phyloP scores from a whole-genome alignment of 768 basidiomycete genomes.

The Suillus ampliporus region DNA sequence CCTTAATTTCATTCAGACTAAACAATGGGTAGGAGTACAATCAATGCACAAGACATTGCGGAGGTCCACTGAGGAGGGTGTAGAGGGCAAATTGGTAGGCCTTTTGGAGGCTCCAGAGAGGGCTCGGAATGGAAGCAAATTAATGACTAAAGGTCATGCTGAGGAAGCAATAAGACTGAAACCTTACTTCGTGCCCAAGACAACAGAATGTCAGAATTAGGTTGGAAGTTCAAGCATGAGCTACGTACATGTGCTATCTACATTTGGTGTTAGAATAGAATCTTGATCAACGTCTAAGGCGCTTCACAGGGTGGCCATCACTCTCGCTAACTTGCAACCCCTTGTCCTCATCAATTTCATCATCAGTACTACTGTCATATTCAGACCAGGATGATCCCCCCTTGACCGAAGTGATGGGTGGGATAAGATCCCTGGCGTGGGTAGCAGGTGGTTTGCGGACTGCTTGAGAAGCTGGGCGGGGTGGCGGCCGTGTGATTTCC shows the following conservation, averaged over 20 bases:
- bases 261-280: neutral
- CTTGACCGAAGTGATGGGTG: neutral
- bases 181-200: neutral
- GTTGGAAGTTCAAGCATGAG: neutral
- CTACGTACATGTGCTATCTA: neutral
- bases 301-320: neutral
- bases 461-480: neutral
- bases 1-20: neutral
- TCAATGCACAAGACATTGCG: neutral
- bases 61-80: neutral
- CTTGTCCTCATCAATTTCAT: neutral
- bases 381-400: neutral
- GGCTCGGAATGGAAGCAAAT: neutral
- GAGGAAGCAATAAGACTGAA: neutral
- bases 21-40: neutral
- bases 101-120: neutral
- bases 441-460: neutral
- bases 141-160: too few species aligned
- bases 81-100: neutral
- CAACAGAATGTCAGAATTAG: neutral
- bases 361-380: neutral
- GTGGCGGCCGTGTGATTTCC: neutral
- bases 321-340: neutral
- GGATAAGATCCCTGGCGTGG: neutral
- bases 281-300: neutral